Base-by-base conservation (phyloP, 257 asterid genomes). In the Catharanthus roseus region DNA sequence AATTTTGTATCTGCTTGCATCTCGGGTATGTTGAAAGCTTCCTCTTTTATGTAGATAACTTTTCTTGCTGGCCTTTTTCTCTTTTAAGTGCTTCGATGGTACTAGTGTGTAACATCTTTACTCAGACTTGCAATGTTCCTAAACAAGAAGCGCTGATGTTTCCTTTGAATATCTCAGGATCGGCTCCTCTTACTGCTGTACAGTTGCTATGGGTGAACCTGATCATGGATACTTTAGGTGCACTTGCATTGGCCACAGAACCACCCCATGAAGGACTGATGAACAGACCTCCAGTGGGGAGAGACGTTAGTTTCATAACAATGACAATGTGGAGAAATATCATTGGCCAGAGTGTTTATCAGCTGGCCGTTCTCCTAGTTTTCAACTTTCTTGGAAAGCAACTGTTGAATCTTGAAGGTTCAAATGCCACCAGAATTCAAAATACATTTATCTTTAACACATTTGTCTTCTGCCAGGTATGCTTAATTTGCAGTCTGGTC, bases 181-280 rank as follows among this genome's bases (percentile, higher is more conserved):
- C 97, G 21, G 99, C 98, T 69, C 99, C 99, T 64, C 97, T 95
- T 69, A 95, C 99, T 8, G 97, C 97, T 10, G 98, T 95, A 49
- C 99, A 95, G 79, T 80, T 95, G 88, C 96, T 95, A 2, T 95
- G 99, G 98, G 98, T 95, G 77, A 95, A 95, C 91, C 85, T 95
- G 73, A 95, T 95, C 49, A 95, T 95, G 99, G 99, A 95, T 82
- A 95, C 99, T 55, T 80, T 95, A 74, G 99, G 99, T 61, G 99
- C 99, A 70, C 90, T 95, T 65, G 99, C 99, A 50, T 86, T 95
- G 23, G 99, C 99, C 67, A 95, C 98, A 10, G 99, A 95, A 81
- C 98, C 96, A 24, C 98, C 99, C 72, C 85, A 89, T 41, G 97
- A 89, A 0, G 95, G 93, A 75, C 89, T 95, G 63, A 95, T 95